Evolutionary conservation across 768 basidiomycete species (phyloP).

Genomic region (Pulveroboletus frians): DNA sequence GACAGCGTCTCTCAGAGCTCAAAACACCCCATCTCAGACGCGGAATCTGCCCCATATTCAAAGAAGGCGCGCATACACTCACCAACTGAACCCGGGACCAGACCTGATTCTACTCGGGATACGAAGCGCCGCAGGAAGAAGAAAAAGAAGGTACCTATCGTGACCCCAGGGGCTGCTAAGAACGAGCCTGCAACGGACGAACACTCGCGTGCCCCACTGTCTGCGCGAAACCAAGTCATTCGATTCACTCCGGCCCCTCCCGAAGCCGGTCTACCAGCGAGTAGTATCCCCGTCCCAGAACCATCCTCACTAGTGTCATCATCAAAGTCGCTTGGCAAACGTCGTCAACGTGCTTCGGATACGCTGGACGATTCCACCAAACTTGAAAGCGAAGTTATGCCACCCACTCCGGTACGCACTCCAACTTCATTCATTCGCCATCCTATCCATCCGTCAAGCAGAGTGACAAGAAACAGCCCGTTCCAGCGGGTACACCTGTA

Average conservation of each 20-base stretch:
- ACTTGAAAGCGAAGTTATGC: slow-evolving; percentile 2
- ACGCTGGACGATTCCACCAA: background rate
- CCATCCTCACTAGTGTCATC: background rate
- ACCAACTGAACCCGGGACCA: slow-evolving; percentile 10
- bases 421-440: background rate
- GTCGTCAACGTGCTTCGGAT: background rate
- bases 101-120: slow-evolving; percentile 21
- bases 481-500: background rate
- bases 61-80: slow-evolving; percentile 25
- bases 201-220: slow-evolving; percentile 16
- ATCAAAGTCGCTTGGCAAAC: background rate
- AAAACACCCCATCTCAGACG: slow-evolving; percentile 25
- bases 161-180: slow-evolving; percentile 8
- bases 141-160: slow-evolving; percentile 28
- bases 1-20: background rate
- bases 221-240: slow-evolving; percentile 23
- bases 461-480: background rate
- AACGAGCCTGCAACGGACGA: slow-evolving; percentile 8
- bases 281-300: background rate
- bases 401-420: slow-evolving; percentile 14
- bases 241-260: slow-evolving; percentile 22
- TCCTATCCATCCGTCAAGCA: slow-evolving; percentile 11
- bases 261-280: slow-evolving; percentile 7
- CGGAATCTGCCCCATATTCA: slow-evolving; percentile 12
- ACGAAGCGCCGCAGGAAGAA: slow-evolving; percentile 25